These are phyloP conservation scores for Phytophthora palmivora DNA, from an alignment of 352 stramenopile genomes.

Conservation along the genomic window DNA sequence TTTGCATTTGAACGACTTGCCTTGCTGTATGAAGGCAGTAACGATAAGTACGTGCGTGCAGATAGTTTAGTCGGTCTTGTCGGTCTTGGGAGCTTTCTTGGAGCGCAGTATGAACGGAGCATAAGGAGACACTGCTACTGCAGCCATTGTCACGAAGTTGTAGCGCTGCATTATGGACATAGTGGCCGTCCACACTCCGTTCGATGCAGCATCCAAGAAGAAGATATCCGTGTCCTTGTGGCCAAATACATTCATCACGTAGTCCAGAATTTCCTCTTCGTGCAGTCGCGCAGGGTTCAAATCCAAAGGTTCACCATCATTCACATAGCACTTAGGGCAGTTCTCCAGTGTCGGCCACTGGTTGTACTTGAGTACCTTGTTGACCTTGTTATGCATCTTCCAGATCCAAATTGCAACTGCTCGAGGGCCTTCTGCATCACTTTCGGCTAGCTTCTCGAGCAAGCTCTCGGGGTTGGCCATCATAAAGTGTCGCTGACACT, in stretches of 20 bases:
- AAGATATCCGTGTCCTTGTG: conserved; percentile 57
- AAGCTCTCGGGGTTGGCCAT: conserved; percentile 63
- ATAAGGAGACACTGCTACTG: conserved; percentile 31
- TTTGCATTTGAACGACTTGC: too few relatives aligned
- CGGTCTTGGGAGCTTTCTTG: conserved; percentile 31
- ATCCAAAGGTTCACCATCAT: conserved; percentile 49
- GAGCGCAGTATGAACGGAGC: conserved; percentile 32
- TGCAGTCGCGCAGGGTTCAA: conserved; percentile 54
- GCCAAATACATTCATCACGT: conserved; percentile 60
- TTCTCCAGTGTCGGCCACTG: conserved; percentile 61
- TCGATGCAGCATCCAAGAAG: conserved; percentile 52
- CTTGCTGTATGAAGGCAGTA: too few relatives aligned
- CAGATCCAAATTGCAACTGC: conserved; percentile 79
- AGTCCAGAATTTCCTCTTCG: conserved; percentile 57
- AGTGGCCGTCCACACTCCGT: conserved; percentile 41
- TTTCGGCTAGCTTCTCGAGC: conserved; percentile 52
- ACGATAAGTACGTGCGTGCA: neutral
- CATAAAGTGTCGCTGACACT: conserved; percentile 79
- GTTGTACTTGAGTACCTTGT: conserved; percentile 73
- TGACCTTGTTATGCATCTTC: conserved; percentile 89
- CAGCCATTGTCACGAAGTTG: conserved; percentile 38
- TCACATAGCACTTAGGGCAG: conserved; percentile 62
- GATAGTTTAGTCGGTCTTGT: conserved; percentile 34
- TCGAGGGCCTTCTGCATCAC: conserved; percentile 46
- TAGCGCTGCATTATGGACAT: conserved; percentile 51